Evolutionary conservation across 306 rosid species (phyloP).

Genomic region (Castanea mollissima): DNA sequence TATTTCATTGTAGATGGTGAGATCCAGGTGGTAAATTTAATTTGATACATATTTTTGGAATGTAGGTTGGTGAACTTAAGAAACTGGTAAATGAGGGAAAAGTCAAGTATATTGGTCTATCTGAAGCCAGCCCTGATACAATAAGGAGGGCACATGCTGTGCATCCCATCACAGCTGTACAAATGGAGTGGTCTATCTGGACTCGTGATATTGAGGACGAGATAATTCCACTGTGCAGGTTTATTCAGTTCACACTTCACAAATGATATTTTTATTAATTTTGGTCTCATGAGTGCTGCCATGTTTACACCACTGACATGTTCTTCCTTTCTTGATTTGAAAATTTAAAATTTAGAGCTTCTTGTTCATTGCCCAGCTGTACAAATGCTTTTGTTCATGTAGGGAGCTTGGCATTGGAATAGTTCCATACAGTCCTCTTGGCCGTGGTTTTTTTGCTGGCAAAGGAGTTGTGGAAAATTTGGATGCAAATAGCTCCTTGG

Average conservation of each 20-base stretch:
- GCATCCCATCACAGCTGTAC: slow-evolving; percentile 72
- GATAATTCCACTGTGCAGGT: slow-evolving; percentile 77
- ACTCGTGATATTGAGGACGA: slow-evolving; percentile 73
- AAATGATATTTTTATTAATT: no score
- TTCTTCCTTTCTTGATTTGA: background rate
- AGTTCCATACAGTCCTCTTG: slow-evolving; percentile 86
- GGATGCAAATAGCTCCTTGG: slow-evolving; percentile 54
- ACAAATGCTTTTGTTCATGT: background rate
- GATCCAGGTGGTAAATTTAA: background rate
- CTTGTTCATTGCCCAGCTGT: background rate
- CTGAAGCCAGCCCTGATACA: slow-evolving; percentile 77
- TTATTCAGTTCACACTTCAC: background rate
- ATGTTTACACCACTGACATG: background rate
- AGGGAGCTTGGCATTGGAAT: slow-evolving; percentile 84
- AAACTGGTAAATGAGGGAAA: slow-evolving; percentile 78
- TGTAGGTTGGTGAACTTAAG: slow-evolving; percentile 70
- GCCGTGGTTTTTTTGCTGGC: slow-evolving; percentile 88
- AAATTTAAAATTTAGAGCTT: background rate
- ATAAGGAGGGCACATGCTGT: slow-evolving; percentile 80
- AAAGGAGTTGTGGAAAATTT: slow-evolving; percentile 59
- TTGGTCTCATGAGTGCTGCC: no score
- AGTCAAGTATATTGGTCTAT: slow-evolving; percentile 60
- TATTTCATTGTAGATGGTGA: background rate
- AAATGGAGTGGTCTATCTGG: slow-evolving; percentile 85
- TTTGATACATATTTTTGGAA: background rate